phyloP scores from a whole-genome alignment of 345 rosid genomes.

The Trapa bicornis region DNA sequence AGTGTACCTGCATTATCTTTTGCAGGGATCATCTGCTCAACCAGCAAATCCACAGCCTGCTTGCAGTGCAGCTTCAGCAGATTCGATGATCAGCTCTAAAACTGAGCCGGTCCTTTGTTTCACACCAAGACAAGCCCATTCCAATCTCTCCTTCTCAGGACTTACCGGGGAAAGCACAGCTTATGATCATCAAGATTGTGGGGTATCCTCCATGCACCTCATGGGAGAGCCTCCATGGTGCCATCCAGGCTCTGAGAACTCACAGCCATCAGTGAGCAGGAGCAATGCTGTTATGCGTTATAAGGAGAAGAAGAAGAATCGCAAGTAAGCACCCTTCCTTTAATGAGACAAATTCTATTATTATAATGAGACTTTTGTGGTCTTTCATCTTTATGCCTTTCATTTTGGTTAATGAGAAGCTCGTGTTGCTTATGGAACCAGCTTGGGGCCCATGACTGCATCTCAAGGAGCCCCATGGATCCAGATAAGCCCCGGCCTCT shows the following conservation, averaged over 20 bases:
- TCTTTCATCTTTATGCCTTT: too few species aligned
- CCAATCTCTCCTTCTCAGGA: slow-evolving; percentile 83
- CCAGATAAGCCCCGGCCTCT: too few species aligned
- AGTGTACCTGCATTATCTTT: not conserved
- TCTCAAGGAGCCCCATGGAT: too few species aligned
- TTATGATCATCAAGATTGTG: slow-evolving; percentile 89
- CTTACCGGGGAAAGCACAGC: slow-evolving; percentile 65
- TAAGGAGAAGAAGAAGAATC: slow-evolving; percentile 89
- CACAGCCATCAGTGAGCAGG: slow-evolving; percentile 46
- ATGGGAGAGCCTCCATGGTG: slow-evolving; percentile 90
- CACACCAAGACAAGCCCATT: slow-evolving; percentile 38
- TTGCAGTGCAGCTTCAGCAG: slow-evolving; percentile 71
- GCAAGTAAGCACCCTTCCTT: slow-evolving; percentile 47
- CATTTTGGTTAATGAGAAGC: too few species aligned
- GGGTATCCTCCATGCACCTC: slow-evolving; percentile 60
- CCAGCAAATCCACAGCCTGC: slow-evolving; percentile 50
- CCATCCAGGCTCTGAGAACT: slow-evolving; percentile 50
- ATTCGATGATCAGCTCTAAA: slow-evolving; percentile 76
- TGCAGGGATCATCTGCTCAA: slow-evolving; percentile 47
- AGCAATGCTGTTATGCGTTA: slow-evolving; percentile 84
- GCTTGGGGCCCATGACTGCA: too few species aligned
- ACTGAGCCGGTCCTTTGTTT: slow-evolving; percentile 75
- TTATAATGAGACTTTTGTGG: too few species aligned
- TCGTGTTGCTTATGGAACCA: too few species aligned
- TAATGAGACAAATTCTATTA: too few species aligned